A percentile compares a stretch with the other conserved stretches of the same genome.
phyloP scores from a whole-genome alignment of 495 filamentous ascomycete genomes.

The Bacidia gigantensis region DNA sequence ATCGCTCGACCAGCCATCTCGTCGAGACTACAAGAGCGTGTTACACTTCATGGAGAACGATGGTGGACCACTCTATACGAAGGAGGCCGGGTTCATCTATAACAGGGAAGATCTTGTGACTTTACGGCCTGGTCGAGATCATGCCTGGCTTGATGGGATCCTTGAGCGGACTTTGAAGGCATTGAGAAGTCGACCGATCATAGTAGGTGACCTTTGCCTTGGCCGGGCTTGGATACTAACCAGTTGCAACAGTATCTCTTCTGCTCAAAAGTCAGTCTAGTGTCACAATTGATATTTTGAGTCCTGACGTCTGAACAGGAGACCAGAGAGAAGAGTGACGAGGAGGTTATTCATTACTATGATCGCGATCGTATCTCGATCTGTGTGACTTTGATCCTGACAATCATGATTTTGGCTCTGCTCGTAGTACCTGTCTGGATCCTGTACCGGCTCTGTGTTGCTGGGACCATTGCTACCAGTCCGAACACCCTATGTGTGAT shows the following conservation, averaged over 20 bases:
- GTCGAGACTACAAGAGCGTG: slow-evolving; percentile 26
- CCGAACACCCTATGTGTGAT: slow-evolving; percentile 18
- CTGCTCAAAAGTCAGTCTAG: slow-evolving; percentile 6
- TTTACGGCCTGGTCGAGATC: slow-evolving; percentile 25
- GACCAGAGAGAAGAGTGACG: slow-evolving; percentile 22
- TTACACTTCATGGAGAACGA: slow-evolving; percentile 23
- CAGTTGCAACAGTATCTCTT: slow-evolving; percentile 4
- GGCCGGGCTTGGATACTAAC: background rate
- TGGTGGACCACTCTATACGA: slow-evolving; percentile 17
- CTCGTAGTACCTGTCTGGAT: slow-evolving; percentile 28
- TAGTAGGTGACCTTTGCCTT: slow-evolving; percentile 10
- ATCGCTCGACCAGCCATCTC: slow-evolving; percentile 22
- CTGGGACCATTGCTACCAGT: slow-evolving; percentile 9
- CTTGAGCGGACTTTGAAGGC: slow-evolving; percentile 22
- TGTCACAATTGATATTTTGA: background rate
- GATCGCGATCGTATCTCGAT: slow-evolving; percentile 22
- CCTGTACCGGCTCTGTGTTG: slow-evolving; percentile 23
- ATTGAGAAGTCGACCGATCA: slow-evolving; percentile 16
- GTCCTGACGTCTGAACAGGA: slow-evolving; percentile 11
- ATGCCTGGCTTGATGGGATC: slow-evolving; percentile 26
- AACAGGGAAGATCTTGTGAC: slow-evolving; percentile 30
- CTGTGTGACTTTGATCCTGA: slow-evolving; percentile 26
- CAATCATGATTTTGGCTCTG: slow-evolving; percentile 23
- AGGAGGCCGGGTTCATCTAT: slow-evolving; percentile 23
- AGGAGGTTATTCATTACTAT: slow-evolving; percentile 26